These are phyloP conservation scores for Saturnispora silvae DNA, from an alignment of 805 yeast genomes.

Conservation along the genomic window DNA sequence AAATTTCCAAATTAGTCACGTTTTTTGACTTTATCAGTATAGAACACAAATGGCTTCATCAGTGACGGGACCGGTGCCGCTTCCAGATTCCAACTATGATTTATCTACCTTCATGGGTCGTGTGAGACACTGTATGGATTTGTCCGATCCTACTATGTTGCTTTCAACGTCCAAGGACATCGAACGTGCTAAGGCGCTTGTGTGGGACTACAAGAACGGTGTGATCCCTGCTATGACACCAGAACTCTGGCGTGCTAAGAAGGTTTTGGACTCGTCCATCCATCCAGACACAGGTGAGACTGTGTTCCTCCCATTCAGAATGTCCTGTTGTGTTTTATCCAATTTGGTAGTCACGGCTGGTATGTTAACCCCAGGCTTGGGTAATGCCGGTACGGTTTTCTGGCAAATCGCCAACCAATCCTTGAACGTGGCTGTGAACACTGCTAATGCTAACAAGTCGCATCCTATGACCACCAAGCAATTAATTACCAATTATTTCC, in stretches of 20 bases:
- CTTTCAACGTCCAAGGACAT: conserved; percentile 59
- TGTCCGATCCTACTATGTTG: conserved; percentile 86
- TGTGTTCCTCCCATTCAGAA: conserved; percentile 86
- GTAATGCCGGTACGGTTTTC: conserved; percentile 81
- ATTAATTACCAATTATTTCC: conserved; percentile 63
- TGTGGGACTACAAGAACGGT: conserved; percentile 70
- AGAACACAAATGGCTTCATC: conserved; percentile 87
- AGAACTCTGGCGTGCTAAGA: conserved; percentile 81
- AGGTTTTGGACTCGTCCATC: conserved; percentile 77
- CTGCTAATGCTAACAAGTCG: conserved; percentile 91
- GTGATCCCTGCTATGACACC: conserved; percentile 55
- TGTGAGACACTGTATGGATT: conserved; percentile 86
- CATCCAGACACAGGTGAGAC: conserved; percentile 97
- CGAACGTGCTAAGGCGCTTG: conserved; percentile 47
- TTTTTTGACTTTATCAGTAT: too few species aligned
- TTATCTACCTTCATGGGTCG: conserved; percentile 83
- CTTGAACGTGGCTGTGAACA: conserved; percentile 90
- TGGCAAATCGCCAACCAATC: conserved; percentile 99
- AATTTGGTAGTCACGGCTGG: conserved; percentile 94
- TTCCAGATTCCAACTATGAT: conserved; percentile 77
- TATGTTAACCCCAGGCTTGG: conserved; percentile 91
- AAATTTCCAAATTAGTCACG: not conserved
- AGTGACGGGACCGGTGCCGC: conserved; percentile 66
- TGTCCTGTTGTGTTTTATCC: conserved; percentile 92
- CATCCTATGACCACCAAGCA: conserved; percentile 79